Evolutionary conservation across 106 monocot species (phyloP), one percentile per base, ranked within the genome.

Genomic region (Dioscorea dumetorum): DNA sequence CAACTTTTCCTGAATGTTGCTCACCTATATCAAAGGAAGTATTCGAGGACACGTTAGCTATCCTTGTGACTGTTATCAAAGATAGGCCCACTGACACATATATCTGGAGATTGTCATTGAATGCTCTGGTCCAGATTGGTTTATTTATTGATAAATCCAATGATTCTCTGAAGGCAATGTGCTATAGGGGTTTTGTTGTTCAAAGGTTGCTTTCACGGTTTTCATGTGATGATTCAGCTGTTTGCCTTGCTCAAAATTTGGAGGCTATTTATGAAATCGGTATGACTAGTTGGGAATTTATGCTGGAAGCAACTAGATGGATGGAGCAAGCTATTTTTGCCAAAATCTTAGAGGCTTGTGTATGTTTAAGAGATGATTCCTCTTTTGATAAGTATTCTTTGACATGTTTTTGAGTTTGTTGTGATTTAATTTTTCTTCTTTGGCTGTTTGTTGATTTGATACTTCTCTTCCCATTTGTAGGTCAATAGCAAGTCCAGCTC

Each of bases 71-170:
- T 64, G 57, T 90, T 48, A 76, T 93, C 66, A 67, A 67, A 50
- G 49, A 48, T 58, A 80, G 63, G 56, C 74, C 32, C 67, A 66
- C 79, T 33, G 69, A 80, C 50, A 18, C 66, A 48, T 61, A 67
- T 34, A 58, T 99, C 31, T 93, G 92, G 99, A 87, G 80, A 68
- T 69, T 74, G 34, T 75, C 83, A 58, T 69, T 93, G 71, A 68
- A 85, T 35, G 75, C 87, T 65, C 69, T 99, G 65, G 53, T 71
- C 28, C 74, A 77, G 66, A 84, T 99, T 73, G 93, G 99, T 66
- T 70, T 64, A 61, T 84, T 72, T 60, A 68, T 85, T 66, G 72
- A 73, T 52, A 66, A 83, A 18, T 59, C 41, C 68, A 49, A 80
- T 53, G 82, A 84, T 72, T 71, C 58, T 34, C 58, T 74, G 18